phyloP scores from a whole-genome alignment of 2,329 filamentous ascomycete genomes.

The Aspergillus oerlinghausenensis region DNA sequence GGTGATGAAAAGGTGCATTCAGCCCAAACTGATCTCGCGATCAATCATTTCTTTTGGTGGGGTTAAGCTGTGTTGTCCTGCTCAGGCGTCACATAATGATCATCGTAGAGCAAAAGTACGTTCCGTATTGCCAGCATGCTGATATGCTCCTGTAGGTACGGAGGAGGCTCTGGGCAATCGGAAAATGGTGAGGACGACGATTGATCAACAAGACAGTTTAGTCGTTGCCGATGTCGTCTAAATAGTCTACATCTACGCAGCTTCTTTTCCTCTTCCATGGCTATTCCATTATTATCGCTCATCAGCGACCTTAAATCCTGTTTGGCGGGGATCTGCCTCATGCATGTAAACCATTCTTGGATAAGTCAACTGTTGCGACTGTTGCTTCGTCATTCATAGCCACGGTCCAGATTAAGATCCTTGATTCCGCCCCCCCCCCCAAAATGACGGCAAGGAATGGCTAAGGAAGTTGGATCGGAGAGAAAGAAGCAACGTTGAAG shows the following conservation, averaged over 20 bases:
- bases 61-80: neutral
- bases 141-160: neutral
- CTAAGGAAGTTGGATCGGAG: neutral
- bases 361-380: neutral
- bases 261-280: neutral
- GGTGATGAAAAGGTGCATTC: neutral
- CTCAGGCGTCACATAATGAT: neutral
- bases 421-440: neutral
- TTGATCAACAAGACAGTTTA: neutral
- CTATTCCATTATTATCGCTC: neutral
- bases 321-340: neutral
- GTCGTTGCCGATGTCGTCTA: neutral
- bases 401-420: neutral
- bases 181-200: neutral
- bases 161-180: neutral
- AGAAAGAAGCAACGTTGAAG: neutral
- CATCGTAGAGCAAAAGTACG: neutral
- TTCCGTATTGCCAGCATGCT: neutral
- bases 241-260: neutral
- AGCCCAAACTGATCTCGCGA: neutral
- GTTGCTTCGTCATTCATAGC: neutral
- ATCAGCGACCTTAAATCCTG: neutral
- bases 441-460: neutral
- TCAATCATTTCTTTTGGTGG: neutral
- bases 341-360: neutral